These are phyloP conservation scores for Oryza brachyantha DNA, from an alignment of 176 grass and related monocot genomes.

Conservation along the genomic window DNA sequence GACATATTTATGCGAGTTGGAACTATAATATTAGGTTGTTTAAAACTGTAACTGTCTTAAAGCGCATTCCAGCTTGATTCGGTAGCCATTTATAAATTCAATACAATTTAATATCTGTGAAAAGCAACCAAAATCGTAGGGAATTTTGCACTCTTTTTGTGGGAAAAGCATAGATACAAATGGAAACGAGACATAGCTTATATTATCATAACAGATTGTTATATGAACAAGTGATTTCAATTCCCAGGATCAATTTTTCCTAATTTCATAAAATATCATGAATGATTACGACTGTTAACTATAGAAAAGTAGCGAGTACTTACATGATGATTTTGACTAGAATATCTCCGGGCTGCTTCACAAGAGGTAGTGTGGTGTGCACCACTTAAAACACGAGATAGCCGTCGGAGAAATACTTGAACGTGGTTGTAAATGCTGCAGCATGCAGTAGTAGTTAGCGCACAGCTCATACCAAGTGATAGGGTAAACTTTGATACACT, in stretches of 20 bases:
- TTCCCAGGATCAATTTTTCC: not conserved
- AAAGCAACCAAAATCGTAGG: not conserved
- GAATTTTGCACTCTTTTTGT: not conserved
- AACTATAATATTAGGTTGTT: not conserved
- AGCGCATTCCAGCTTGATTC: not conserved
- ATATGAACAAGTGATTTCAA: not conserved
- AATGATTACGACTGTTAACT: not conserved
- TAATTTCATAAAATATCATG: not conserved
- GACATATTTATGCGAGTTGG: not conserved
- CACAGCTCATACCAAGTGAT: not conserved
- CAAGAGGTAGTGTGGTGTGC: slow-evolving; percentile 20
- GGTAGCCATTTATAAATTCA: not conserved
- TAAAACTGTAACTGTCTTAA: not conserved
- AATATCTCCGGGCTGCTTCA: slow-evolving; percentile 38
- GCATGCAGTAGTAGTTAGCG: slow-evolving; percentile 18
- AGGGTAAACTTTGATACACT: not conserved
- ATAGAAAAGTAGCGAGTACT: slow-evolving; percentile 24
- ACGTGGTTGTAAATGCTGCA: slow-evolving; percentile 94
- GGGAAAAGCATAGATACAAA: not conserved
- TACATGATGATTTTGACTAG: slow-evolving; percentile 49
- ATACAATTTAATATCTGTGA: not conserved
- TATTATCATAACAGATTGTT: not conserved
- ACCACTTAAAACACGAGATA: slow-evolving; percentile 38
- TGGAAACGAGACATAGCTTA: not conserved
- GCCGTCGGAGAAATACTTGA: slow-evolving; percentile 42